Evolutionary conservation across 179 eudicot genomes (phyloP).

Genomic region (Gypsophila paniculata): DNA sequence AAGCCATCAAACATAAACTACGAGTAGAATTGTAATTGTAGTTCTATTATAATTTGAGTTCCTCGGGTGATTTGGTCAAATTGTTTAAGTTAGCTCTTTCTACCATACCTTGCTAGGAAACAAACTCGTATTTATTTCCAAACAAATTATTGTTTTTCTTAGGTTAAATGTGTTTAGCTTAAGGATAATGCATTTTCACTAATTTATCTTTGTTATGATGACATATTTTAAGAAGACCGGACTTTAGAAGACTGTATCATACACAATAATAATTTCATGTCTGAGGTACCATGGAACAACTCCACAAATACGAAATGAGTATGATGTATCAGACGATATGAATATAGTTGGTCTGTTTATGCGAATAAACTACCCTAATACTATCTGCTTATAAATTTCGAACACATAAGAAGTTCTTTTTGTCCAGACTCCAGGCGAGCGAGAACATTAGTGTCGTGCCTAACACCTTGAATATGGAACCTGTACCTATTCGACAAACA

Average conservation of each 20-base stretch:
- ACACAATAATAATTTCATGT: background rate
- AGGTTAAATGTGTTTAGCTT: background rate
- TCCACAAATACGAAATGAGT: background rate
- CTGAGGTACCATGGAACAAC: background rate
- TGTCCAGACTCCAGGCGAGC: too few species aligned
- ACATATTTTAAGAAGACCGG: background rate
- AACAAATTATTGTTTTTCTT: background rate
- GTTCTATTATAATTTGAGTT: background rate
- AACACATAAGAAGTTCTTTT: background rate
- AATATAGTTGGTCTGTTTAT: background rate
- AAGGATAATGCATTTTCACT: background rate
- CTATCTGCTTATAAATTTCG: background rate
- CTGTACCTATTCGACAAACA: too few species aligned
- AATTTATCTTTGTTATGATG: slow-evolving; percentile 5
- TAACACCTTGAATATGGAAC: too few species aligned
- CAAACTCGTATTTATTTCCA: background rate
- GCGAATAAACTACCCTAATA: background rate
- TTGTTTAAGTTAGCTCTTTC: background rate
- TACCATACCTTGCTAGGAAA: background rate
- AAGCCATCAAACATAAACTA: background rate
- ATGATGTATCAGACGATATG: background rate
- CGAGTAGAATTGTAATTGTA: background rate
- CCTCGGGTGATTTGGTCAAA: background rate
- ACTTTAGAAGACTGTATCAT: background rate
- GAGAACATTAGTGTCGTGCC: too few species aligned